Base-by-base conservation (phyloP, 2,329 filamentous ascomycete species). In the Cordyceps pruinosa region DNA sequence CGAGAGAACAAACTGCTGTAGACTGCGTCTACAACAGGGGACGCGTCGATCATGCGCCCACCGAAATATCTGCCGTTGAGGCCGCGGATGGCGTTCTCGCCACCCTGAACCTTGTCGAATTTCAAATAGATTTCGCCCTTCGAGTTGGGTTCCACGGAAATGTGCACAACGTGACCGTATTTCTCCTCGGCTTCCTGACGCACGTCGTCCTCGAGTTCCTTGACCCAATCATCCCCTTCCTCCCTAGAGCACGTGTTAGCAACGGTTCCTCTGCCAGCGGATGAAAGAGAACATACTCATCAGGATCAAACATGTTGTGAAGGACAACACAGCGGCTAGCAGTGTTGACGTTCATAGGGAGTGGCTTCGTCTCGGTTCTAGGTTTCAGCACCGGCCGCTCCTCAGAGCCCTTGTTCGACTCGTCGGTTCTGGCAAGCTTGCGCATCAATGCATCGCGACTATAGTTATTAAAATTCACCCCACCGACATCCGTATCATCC, bases 381-480 rank as follows among this genome's bases (percentile, higher is more conserved):
- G 89, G 87, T 70, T 90, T 90, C 63, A 86, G 76, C 59, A 88
- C 78, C 72, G 88, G 86, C 70, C 83, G 82, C 74, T 89, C 85
- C 64, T 87, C 83, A 66, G 82, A 83, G 65, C 80, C 77, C 66
- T 83, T 82, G 65, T 80, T 76, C 64, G 85, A 80, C 70, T 97
- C 91, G 75, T 97, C 92, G 76, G 89, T 93, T 81, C 94, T 87
- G 70, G 94, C 92, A 75, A 99, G 89, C 77, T 97, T 97, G 74
- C 90, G 86, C 94, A 99, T 99, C 75, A 99, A 86, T 70, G 92
- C 90, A 78, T 97, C 91, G 76, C 94, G 90, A 80, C 90, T 96
- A 79, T 96, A 97, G 75, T 97, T 97, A 82, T 91, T 96, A 87
- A 97, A 97, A 77, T 97, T 97, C 74, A 99, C 93, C 69, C 94